Percentiles rank a stretch among this genome's conserved stretches.
These are phyloP conservation scores for Quercus variabilis DNA, from an alignment of 306 rosid species.

Conservation along the genomic window DNA sequence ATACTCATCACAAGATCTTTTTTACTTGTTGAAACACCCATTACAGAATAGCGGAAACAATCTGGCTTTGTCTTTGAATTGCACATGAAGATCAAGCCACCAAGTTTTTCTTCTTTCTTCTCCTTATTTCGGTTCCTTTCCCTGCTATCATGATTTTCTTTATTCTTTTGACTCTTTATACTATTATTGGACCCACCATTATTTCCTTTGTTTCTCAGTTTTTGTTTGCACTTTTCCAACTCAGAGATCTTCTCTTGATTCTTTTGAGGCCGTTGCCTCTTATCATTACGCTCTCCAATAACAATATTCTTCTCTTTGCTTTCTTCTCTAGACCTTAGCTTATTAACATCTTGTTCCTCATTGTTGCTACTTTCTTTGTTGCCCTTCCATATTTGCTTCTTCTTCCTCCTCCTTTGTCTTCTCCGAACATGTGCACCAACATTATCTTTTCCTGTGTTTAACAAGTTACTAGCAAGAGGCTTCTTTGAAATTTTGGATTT, in stretches of 20 bases:
- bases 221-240: conserved; percentile 25
- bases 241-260: conserved; percentile 19
- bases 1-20: conserved; percentile 56
- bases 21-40: conserved; percentile 72
- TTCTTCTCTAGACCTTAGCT: conserved; percentile 22
- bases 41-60: conserved; percentile 66
- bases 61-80: conserved; percentile 86
- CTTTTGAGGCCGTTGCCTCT: conserved; percentile 28
- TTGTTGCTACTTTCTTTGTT: conserved; percentile 27
- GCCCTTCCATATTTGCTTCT: conserved; percentile 2
- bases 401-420: conserved; percentile 24
- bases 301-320: conserved; percentile 21
- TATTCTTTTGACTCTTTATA: conserved; percentile 23
- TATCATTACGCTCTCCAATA: conserved; percentile 22
- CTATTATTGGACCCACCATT: conserved; percentile 26
- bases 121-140: conserved; percentile 26
- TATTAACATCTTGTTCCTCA: conserved; percentile 18
- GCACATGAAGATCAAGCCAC: conserved; percentile 96
- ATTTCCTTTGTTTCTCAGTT: conserved; percentile 26
- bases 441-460: conserved; percentile 16
- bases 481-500: conserved; percentile 52
- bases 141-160: conserved; percentile 18
- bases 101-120: conserved; percentile 56
- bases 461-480: conserved; percentile 24
- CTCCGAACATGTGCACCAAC: conserved; percentile 19